Base-by-base conservation (phyloP, 1,284 basidiomycete species). In the Cryptococcus sp. region DNA sequence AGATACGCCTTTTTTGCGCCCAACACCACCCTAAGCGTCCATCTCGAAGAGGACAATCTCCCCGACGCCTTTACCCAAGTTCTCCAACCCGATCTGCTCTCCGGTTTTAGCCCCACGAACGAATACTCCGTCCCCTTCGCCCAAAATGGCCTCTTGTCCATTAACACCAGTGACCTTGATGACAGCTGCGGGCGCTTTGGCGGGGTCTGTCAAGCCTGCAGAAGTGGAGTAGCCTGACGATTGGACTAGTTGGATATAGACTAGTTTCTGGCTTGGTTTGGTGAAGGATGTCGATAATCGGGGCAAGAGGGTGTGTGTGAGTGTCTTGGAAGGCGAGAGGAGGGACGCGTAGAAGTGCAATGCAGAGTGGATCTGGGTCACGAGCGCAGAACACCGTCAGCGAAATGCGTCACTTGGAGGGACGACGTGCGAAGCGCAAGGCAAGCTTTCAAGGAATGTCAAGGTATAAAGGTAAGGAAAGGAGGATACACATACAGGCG, bases 41-140 rank as follows among this genome's bases (percentile, higher is more conserved):
- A 89, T 72, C 71, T 91, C 89, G 67, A 91, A 91, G 16, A 91
- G 73, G 39, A 91, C 71, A n/a, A 90, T 79, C 76, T 91, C 89
- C 0, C 84, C 87, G 30, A 81, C 77, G 22, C 71, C 76, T 55
- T 84, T 83, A 0, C 87, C 86, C 3, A 81, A 76, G 67, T 88
- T 90, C 74, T 85, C 82, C 20, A 81, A 52, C 41, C 41, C 58
- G 25, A 81, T n/a, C n/a, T 86, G 77, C 30, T 80, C 79, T 38
- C 87, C 69, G 22, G 81, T 80, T 20, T 78, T 78, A 0, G 81
- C 83, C 38, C 83, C 82, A 50, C 73, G 70, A 58, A 89, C 74
- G 71, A 89, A 90, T n/a, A 84, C 84, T 0, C 86, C 89, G 69
- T 90, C 88, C 2, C 88, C 89, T 69, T 88, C 89, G 35, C 77